A percentile compares a stretch with the other conserved stretches of the same genome.
Conservation (phyloP, 306 rosid genomes). For the Datisca glomerata region DNA sequence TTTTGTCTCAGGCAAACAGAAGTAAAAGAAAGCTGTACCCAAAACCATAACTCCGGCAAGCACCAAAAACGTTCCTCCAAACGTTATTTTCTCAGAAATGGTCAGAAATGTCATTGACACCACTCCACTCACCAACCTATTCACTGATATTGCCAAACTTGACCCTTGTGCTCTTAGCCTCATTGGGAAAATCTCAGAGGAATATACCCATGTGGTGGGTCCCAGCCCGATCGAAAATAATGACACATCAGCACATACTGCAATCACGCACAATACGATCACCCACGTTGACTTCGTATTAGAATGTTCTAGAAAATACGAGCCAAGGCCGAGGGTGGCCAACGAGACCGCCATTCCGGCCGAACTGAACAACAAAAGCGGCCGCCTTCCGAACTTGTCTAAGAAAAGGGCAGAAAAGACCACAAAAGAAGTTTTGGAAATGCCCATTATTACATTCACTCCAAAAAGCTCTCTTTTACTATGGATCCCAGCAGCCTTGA, state of each 20-base stretch:
- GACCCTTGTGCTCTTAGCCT: constrained; percentile 63
- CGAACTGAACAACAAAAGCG: constrained; percentile 56
- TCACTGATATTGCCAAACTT: constrained; percentile 56
- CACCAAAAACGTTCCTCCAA: constrained; percentile 59
- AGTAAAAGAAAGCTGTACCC: constrained; percentile 51
- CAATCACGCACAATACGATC: constrained; percentile 34
- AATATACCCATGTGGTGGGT: constrained; percentile 77
- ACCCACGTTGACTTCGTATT: constrained; percentile 36
- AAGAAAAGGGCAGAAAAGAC: constrained; percentile 41
- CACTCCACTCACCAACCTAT: constrained; percentile 61
- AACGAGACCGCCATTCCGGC: constrained; percentile 47
- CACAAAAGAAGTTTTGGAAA: constrained; percentile 44
- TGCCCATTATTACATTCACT: constrained; percentile 59
- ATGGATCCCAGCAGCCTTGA: constrained; percentile 53
- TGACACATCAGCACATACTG: constrained; percentile 47
- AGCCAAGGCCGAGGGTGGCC: constrained; percentile 48
- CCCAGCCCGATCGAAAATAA: constrained; percentile 88
- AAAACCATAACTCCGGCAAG: constrained; percentile 42
- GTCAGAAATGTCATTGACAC: constrained; percentile 61
- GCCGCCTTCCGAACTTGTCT: constrained; percentile 66
- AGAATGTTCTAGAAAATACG: constrained; percentile 24
- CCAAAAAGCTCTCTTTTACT: constrained; percentile 38
- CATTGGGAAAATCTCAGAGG: constrained; percentile 63
- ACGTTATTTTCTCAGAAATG: constrained; percentile 38
- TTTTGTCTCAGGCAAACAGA: constrained; percentile 57